Base-by-base conservation (phyloP, 352 stramenopile genomes). In the Elongisporangium undulatum region DNA sequence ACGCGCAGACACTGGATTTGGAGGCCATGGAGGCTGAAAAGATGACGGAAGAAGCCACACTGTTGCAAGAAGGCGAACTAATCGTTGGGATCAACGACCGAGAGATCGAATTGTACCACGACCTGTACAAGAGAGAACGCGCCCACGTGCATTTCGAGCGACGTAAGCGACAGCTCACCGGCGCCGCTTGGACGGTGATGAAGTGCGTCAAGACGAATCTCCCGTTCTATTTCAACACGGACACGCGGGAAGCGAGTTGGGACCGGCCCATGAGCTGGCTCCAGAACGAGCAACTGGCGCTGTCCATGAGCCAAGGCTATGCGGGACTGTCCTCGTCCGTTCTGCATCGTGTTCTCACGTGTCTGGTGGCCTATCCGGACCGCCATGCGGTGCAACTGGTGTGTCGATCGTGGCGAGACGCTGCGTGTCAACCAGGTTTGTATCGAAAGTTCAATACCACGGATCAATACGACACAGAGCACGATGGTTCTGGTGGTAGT, bases 211-310 rank as follows among this genome's bases (percentile, higher is more conserved):
- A 86, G 48, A 91, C 80, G 38, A 72, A 71, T n/a, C 74, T 89
- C 29, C 77, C 74, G n/a, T 98, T 97, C 61, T 99, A 94, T 74
- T 97, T 92, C 59, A 98, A 99, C 68, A 63, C 56, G 21, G 91
- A 98, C 68, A 98, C 94, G 20, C 90, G 88, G 8, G 94, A 99
- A 82, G 92, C 93, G 24, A 84, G 86, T 41, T 98, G 92, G 93
- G 90, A 98, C 58, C 96, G 86, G 49, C 96, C 96, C n/a, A 49
- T 60, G 5, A 81, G 98, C 22, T 77, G 96, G 56, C 55, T 87
- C n/a, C 86, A 95, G 56, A 87, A 97, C 54, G 83, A 98, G 63
- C 85, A 92, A 50, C 56, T 97, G 38, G 77, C 80, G 19, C 64
- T 68, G 8, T 89, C 94, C 22, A 67, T 68, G 22, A 23, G 71